Base-by-base conservation (phyloP, 306 rosid species). In the Arachis hypogaea region DNA sequence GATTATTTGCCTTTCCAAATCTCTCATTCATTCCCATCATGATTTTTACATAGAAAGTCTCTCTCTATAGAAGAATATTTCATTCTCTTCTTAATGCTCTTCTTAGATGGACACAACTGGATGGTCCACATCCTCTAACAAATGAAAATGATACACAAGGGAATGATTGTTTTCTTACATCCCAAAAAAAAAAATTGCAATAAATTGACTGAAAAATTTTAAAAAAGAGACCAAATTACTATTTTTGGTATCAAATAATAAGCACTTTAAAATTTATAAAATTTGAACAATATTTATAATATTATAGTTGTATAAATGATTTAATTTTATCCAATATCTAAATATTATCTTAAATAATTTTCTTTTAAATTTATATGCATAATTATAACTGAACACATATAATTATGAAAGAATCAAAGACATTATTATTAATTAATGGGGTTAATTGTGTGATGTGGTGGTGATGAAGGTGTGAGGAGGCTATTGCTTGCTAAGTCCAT, bases 51-150 rank as follows among this genome's bases (percentile, higher is more conserved):
- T 56, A 75, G 18, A 82, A 83, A 86, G 84, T 88, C 76, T 78
- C 69, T 51, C 28, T 22, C 28, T 22, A 11, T 3, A 49, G 83
- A 80, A 85, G 90, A 89, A 89, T 86, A 91, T 89, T 85, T 90
- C 91, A 72, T 85, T 92, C 83, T 82, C 87, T 71, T 82, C 85
- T 73, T 85, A 84, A 89, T 86, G 85, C 74, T 75, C 83, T 59
- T 80, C 85, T 80, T 84, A 71, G 88, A 85, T 86, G 84, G 89
- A 77, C 70, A 87, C 95, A 87, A 81, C 86, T 89, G 87, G 81
- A 83, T 81, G 93, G 87, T 86, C 93, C 86, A 72, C 9, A 12
- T 33, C 80, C 77, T 59, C 81, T 63, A 60, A 66, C 40, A 54
- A 52, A 51, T 69, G 88, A 86, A 82, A 79, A 83, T 72, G 89